These are phyloP conservation scores for Neurospora intermedia DNA, from an alignment of 495 filamentous ascomycete species.

Conservation along the genomic window DNA sequence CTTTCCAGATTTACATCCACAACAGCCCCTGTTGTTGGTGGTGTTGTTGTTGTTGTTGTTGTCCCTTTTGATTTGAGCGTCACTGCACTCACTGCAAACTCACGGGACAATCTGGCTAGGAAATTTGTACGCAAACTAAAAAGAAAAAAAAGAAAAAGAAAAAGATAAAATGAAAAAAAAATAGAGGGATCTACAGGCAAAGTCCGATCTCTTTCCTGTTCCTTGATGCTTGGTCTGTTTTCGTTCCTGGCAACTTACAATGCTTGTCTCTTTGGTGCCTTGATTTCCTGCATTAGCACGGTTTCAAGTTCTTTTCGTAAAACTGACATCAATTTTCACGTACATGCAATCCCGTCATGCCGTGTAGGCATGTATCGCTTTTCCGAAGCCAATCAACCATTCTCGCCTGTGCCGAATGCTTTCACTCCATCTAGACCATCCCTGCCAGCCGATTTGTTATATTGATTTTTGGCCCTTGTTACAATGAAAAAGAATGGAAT, in stretches of 20 bases:
- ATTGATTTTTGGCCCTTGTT: not conserved
- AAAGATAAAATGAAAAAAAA: no score
- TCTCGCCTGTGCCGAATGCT: not conserved
- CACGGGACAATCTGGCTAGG: not conserved
- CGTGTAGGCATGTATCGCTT: not conserved
- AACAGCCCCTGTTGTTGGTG: not conserved
- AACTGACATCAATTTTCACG: not conserved
- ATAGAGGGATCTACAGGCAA: not conserved
- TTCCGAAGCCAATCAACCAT: not conserved
- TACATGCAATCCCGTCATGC: not conserved
- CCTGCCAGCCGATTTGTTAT: not conserved
- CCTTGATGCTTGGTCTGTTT: not conserved
- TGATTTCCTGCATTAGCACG: not conserved
- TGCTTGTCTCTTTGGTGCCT: not conserved
- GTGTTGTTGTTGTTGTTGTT: not conserved
- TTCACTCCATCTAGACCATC: not conserved
- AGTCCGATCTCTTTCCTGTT: not conserved
- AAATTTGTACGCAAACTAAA: no score
- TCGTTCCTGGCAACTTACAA: not conserved
- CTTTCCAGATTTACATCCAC: not conserved
- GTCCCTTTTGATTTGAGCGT: not conserved
- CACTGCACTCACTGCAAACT: not conserved
- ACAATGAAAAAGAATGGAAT: not conserved
- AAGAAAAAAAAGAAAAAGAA: not conserved
- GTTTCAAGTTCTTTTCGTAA: not conserved